Conservation (phyloP, 441 rosid species). For the Arabidopsis hybrid region DNA sequence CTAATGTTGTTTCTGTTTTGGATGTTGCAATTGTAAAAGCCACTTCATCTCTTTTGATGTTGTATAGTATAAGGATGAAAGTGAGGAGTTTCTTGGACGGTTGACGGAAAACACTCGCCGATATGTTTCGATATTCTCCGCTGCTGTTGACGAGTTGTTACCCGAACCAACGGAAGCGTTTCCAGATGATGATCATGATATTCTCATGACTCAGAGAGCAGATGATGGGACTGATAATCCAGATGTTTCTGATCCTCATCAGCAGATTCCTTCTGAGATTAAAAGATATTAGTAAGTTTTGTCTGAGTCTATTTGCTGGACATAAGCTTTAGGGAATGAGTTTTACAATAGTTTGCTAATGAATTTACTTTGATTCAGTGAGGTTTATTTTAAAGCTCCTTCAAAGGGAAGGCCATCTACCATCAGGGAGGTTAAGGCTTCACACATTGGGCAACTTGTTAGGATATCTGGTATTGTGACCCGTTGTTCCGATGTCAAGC, state of each 20-base stretch:
- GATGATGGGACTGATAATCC: constrained; percentile 67
- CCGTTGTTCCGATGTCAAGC: constrained; percentile 99
- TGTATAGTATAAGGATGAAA: constrained; percentile 80
- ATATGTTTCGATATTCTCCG: constrained; percentile 73
- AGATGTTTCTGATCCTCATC: constrained; percentile 74
- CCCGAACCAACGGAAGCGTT: constrained; percentile 93
- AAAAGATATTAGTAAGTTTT: constrained; percentile 87
- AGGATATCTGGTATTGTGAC: constrained; percentile 94
- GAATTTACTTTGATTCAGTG: constrained; percentile 56
- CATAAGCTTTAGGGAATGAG: neutral
- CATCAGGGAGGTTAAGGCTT: constrained; percentile 97
- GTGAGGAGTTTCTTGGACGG: constrained; percentile 75
- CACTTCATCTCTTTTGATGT: constrained; percentile 23
- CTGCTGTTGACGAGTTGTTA: constrained; percentile 83
- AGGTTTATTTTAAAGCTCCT: constrained; percentile 84
- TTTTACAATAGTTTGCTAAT: constrained; percentile 17
- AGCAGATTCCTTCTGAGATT: constrained; percentile 89
- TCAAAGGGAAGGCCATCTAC: constrained; percentile 83
- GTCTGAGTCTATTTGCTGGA: neutral
- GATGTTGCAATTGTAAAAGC: neutral
- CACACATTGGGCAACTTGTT: constrained; percentile 93
- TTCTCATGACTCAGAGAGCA: constrained; percentile 90
- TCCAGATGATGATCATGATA: constrained; percentile 93
- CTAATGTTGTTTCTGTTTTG: neutral
- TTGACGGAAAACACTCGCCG: constrained; percentile 89